These are phyloP conservation scores for Penicillium silybi DNA, from an alignment of 495 filamentous ascomycete species.

Conservation along the genomic window DNA sequence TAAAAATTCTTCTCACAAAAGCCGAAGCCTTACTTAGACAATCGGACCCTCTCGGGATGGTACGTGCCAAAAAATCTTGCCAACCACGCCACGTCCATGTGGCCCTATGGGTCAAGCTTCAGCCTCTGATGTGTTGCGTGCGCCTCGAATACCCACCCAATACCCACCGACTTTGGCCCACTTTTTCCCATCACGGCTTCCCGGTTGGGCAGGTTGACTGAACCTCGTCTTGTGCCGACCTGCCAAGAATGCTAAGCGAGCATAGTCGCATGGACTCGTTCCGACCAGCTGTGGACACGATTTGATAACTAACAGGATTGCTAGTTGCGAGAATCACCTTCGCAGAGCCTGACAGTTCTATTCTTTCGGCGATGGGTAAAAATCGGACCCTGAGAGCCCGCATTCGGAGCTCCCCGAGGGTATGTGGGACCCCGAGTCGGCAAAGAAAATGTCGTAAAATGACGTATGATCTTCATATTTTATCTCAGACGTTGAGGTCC, in stretches of 20 bases:
- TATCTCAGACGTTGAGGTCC: neutral
- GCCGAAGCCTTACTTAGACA: conserved; percentile 4
- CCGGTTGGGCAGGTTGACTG: conserved; percentile 5
- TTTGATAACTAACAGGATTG: neutral
- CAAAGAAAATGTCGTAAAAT: neutral
- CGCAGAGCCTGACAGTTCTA: neutral
- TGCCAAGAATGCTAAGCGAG: conserved; percentile 12
- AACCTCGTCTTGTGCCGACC: neutral
- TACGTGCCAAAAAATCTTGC: conserved; percentile 1
- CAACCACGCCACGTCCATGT: conserved; percentile 2
- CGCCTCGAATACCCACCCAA: neutral
- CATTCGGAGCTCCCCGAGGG: neutral
- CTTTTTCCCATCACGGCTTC: neutral
- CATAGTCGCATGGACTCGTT: neutral
- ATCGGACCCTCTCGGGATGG: neutral
- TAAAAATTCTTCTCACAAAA: neutral
- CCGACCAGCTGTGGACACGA: too few species aligned
- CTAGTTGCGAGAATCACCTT: too few species aligned
- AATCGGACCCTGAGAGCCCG: neutral
- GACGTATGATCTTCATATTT: neutral
- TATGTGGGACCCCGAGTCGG: neutral
- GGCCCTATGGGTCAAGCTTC: conserved; percentile 8
- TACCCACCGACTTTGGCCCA: conserved; percentile 5
- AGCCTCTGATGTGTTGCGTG: conserved; percentile 10
- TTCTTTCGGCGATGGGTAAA: neutral